phyloP scores from a whole-genome alignment of 169 alveolate genomes.

The Plasmodium inui region DNA sequence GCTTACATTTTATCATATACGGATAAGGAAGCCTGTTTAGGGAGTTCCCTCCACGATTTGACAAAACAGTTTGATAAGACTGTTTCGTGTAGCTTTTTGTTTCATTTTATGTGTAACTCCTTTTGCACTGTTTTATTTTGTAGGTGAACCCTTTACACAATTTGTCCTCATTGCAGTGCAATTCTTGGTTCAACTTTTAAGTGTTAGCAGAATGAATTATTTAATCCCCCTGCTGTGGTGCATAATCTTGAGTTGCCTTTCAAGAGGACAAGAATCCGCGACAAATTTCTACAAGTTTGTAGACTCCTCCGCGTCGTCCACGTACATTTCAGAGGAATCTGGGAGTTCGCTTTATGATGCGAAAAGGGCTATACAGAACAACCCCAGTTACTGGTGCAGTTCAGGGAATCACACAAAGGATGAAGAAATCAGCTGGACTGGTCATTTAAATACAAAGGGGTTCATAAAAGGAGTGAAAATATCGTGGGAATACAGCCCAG shows the following conservation, averaged over 20 bases:
- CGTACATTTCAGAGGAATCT: constrained; percentile 77
- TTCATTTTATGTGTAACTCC: not conserved
- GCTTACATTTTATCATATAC: not conserved
- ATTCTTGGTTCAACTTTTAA: not conserved
- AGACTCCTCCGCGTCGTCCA: constrained; percentile 83
- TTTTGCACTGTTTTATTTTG: not conserved
- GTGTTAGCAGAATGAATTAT: constrained; percentile 38
- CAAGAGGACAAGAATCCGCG: constrained; percentile 76
- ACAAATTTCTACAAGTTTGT: constrained; percentile 79
- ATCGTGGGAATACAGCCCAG: constrained; percentile 90
- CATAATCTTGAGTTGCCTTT: constrained; percentile 17
- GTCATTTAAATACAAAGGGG: constrained; percentile 86
- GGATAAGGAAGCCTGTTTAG: not conserved
- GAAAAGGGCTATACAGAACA: constrained; percentile 88
- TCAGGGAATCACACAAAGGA: constrained; percentile 84
- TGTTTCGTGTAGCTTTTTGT: not conserved
- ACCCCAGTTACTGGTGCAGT: constrained; percentile 91
- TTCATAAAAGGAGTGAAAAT: constrained; percentile 83
- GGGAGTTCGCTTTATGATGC: constrained; percentile 77
- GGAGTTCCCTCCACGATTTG: not conserved
- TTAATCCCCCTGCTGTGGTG: constrained; percentile 24
- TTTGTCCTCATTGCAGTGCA: not conserved
- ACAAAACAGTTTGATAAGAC: not conserved
- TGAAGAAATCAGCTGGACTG: constrained; percentile 89
- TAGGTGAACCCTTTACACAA: not conserved